Base-by-base conservation (phyloP, 768 basidiomycete species). In the Suillus ampliporus region DNA sequence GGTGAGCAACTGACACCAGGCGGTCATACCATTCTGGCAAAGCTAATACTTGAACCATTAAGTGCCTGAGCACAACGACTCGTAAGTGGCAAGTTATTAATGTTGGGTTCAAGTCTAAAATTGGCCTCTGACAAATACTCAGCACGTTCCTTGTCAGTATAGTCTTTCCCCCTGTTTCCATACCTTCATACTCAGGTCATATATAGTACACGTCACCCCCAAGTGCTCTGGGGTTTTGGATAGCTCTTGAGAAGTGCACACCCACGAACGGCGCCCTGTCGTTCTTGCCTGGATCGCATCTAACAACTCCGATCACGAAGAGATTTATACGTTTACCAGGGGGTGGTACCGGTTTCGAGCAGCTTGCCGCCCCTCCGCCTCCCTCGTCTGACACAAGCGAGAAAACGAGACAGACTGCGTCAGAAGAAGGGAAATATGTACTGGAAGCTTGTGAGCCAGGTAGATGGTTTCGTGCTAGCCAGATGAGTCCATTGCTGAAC, bases 61-160 rank as follows among this genome's bases (percentile, higher is more conserved):
- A 93, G 97, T 99, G 8, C 89, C 89, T 2, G 89, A 91, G 65
- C 97, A 99, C 71, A 95, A 93, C 70, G 97, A 99, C 74, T 97
- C 94, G 88, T 94, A 76, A 73, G 93, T 79, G 53, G 15, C 14
- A 56, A 60, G 48, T 44, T 53, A 40, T 38, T 26, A 26, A 23
- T 13, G 10, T 26, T 26, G 40, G 28, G 26, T 40, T 26, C 23
- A 26, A 38, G 19, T 23, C 53, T 37, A 37, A 54, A 38, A 23
- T 23, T 26, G 35, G 35, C 1, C 38, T 26, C 15, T 23, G 28
- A 23, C 17, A 21, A 34, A 50, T n/a, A 8, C 19, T n/a, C 38
- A 92, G 91, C 47, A 91, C 91, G 0, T 94, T 92, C 67, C 82
- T 93, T 63, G 91, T 91, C 67, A 68, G 85, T 69, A 10, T 40